A percentile compares a stretch with the other conserved stretches of the same genome.
Evolutionary conservation across 441 rosid genomes (phyloP).

Genomic region (Lepidium campestre): DNA sequence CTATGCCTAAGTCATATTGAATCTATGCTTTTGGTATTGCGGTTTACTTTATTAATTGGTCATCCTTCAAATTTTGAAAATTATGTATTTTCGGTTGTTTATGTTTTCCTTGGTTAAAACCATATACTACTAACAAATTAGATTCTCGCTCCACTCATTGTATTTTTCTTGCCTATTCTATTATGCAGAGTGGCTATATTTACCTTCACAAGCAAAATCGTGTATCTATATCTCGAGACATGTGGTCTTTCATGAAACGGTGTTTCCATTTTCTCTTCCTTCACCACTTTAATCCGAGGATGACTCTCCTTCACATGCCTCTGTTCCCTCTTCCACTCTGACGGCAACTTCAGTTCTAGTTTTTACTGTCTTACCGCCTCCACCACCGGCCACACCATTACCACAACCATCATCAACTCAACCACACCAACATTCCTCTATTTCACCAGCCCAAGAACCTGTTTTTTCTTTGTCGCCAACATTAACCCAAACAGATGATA

Average conservation of each 20-base stretch:
- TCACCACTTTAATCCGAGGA: not conserved
- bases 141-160: not conserved
- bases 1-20: not conserved
- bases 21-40: not conserved
- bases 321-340: too few relatives aligned
- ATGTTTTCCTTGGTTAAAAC: not conserved
- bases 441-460: too few relatives aligned
- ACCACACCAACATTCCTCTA: too few relatives aligned
- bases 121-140: not conserved
- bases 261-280: not conserved
- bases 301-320: too few relatives aligned
- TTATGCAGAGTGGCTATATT: not conserved
- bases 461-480: too few relatives aligned
- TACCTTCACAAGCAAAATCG: not conserved
- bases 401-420: too few relatives aligned
- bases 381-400: too few relatives aligned
- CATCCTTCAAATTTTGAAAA: not conserved
- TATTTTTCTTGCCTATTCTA: not conserved
- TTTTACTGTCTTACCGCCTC: too few relatives aligned
- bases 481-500: too few relatives aligned
- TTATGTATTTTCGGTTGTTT: not conserved
- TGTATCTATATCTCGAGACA: not conserved
- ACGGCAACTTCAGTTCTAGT: too few relatives aligned
- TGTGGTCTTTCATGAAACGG: not conserved
- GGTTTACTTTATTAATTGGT: not conserved